phyloP scores from a whole-genome alignment of 257 asterid genomes.

The Solanum lycopersicoides region DNA sequence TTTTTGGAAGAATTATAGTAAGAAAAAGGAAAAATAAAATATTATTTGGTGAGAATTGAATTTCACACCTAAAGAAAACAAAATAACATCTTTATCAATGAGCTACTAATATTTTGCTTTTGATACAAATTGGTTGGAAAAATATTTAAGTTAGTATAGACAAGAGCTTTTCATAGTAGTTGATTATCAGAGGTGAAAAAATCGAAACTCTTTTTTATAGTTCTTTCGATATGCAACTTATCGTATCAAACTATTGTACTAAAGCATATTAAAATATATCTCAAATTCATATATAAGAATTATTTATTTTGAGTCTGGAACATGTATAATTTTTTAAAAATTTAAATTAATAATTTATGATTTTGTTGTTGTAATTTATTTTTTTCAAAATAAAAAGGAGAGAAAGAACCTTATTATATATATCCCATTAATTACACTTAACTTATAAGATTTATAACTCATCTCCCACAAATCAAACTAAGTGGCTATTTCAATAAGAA shows the following conservation, averaged over 20 bases:
- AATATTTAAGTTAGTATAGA: neutral
- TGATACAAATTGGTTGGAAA: neutral
- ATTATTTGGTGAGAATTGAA: neutral
- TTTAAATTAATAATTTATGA: neutral
- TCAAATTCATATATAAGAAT: neutral
- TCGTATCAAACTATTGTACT: neutral
- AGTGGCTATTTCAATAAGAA: too few species aligned
- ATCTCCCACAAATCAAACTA: fast-evolving
- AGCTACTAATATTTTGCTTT: neutral
- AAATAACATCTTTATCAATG: neutral
- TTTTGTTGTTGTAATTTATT: too few species aligned
- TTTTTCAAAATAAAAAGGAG: neutral
- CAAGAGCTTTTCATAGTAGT: neutral
- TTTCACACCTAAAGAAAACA: neutral
- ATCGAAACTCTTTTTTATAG: neutral
- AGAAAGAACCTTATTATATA: neutral
- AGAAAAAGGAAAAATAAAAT: neutral
- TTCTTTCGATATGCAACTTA: neutral
- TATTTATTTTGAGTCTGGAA: neutral
- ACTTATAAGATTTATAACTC: neutral
- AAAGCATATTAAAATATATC: neutral
- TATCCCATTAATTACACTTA: neutral
- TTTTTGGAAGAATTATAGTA: neutral
- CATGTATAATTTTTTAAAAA: neutral
- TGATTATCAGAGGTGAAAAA: neutral